Percentiles rank a stretch among this genome's conserved stretches.
phyloP scores from a whole-genome alignment of 768 basidiomycete species.

The Russula abietina region DNA sequence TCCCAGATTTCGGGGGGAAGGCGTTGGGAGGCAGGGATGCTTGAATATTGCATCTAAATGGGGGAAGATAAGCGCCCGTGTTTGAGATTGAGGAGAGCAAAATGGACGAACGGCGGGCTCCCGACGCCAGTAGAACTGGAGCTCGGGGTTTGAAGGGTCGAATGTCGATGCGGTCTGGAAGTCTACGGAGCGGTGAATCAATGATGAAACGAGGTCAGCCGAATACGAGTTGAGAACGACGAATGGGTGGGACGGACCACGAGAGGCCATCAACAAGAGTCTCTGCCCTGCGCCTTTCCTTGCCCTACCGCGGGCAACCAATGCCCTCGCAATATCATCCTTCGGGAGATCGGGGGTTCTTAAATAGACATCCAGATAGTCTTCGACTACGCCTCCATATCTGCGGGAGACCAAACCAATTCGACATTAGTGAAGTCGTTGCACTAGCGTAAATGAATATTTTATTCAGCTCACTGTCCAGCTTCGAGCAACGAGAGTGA shows the following conservation, averaged over 20 bases:
- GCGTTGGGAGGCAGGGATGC: slow-evolving; percentile 54
- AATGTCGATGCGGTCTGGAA: slow-evolving; percentile 53
- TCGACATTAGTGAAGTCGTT: background rate
- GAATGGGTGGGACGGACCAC: slow-evolving; percentile 38
- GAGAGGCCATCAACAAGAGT: slow-evolving; percentile 51
- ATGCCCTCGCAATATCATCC: slow-evolving; percentile 46
- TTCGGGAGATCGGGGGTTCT: slow-evolving; percentile 51
- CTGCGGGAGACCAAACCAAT: slow-evolving; percentile 33
- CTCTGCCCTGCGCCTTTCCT: slow-evolving; percentile 49
- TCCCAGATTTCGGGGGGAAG: slow-evolving; percentile 66
- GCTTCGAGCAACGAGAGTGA: slow-evolving; percentile 33
- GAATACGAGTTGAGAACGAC: background rate
- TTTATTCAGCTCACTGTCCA: slow-evolving; percentile 31
- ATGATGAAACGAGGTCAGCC: background rate
- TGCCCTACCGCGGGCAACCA: slow-evolving; percentile 55
- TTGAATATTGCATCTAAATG: slow-evolving; percentile 45
- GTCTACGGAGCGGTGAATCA: slow-evolving; percentile 35
- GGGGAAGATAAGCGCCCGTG: slow-evolving; percentile 1
- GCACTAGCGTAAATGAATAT: background rate
- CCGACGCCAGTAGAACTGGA: slow-evolving; percentile 43
- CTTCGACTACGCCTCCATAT: slow-evolving; percentile 59
- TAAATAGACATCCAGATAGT: slow-evolving; percentile 60
- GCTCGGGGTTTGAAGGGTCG: slow-evolving; percentile 53
- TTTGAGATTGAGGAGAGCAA: background rate
- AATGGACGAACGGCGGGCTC: slow-evolving; percentile 43